phyloP scores from a whole-genome alignment of 371 early-diverging fungal species.

The Lichtheimia hyalospora region DNA sequence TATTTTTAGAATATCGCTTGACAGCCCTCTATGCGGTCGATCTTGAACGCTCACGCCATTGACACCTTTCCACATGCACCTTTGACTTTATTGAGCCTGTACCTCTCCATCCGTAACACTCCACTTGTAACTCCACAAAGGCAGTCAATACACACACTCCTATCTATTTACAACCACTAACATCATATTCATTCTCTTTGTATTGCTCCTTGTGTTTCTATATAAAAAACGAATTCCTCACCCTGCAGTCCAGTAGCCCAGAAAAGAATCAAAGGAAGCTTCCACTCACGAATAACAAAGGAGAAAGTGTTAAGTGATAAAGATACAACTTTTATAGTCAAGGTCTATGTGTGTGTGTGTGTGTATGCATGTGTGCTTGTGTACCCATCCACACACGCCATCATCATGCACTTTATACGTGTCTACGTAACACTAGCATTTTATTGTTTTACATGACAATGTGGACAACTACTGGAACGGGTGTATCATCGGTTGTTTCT shows the following conservation, averaged over 20 bases:
- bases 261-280: neutral
- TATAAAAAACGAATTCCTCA: slow-evolving; percentile 1
- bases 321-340: too few relatives aligned
- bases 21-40: neutral
- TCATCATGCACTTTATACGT: too few relatives aligned
- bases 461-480: slow-evolving; percentile 3
- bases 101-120: too few relatives aligned
- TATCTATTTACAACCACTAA: neutral
- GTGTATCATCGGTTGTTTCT: slow-evolving; percentile 1
- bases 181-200: neutral
- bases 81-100: too few relatives aligned
- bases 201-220: neutral
- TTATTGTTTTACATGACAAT: neutral
- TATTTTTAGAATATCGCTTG: slow-evolving; percentile 8
- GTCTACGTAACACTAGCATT: neutral
- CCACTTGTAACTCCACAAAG: too few relatives aligned
- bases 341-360: too few relatives aligned
- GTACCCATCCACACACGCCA: too few relatives aligned
- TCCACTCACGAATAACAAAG: neutral
- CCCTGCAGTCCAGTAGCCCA: neutral
- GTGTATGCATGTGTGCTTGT: too few relatives aligned
- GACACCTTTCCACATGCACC: too few relatives aligned
- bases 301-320: too few relatives aligned
- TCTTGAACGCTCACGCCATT: too few relatives aligned
- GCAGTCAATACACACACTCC: neutral